These are phyloP conservation scores for Colletotrichum lindemuthianum DNA, from an alignment of 2,329 filamentous ascomycete genomes.

Conservation along the genomic window DNA sequence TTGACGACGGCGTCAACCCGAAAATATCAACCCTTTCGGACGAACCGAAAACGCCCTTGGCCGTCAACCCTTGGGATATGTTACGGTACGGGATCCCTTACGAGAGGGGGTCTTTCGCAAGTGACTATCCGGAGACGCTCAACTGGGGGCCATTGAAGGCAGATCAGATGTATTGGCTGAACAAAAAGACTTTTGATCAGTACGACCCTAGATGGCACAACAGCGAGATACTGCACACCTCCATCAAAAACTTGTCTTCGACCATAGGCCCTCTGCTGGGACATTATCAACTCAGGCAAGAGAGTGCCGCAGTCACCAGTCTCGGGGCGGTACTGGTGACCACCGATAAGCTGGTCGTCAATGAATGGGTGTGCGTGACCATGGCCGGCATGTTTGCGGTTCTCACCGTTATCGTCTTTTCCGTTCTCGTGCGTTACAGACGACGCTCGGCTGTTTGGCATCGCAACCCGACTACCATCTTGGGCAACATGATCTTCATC, in stretches of 20 bases:
- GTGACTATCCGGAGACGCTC: neutral
- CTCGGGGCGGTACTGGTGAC: neutral
- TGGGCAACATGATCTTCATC: conserved; percentile 14
- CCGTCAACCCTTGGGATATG: conserved; percentile 9
- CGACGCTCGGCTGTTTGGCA: conserved; percentile 8
- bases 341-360: conserved; percentile 8
- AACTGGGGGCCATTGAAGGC: conserved; percentile 4
- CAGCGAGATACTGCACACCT: conserved; percentile 5
- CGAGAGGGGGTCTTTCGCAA: neutral
- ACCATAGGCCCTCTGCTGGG: conserved; percentile 2
- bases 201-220: neutral
- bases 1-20: conserved; percentile 15
- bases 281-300: conserved; percentile 9
- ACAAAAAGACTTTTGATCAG: neutral
- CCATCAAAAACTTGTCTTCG: conserved; percentile 6
- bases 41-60: neutral
- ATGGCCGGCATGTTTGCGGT: conserved; percentile 11
- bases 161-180: neutral
- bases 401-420: neutral
- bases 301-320: neutral
- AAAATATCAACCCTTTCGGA: neutral
- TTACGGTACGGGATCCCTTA: neutral
- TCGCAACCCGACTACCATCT: conserved; percentile 2
- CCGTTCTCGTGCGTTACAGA: neutral
- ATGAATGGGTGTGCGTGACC: conserved; percentile 10